Evolutionary conservation across 2,329 filamentous ascomycete species (phyloP), one percentile per base, ranked within the genome.

Genomic region (Fusarium ramigenum): DNA sequence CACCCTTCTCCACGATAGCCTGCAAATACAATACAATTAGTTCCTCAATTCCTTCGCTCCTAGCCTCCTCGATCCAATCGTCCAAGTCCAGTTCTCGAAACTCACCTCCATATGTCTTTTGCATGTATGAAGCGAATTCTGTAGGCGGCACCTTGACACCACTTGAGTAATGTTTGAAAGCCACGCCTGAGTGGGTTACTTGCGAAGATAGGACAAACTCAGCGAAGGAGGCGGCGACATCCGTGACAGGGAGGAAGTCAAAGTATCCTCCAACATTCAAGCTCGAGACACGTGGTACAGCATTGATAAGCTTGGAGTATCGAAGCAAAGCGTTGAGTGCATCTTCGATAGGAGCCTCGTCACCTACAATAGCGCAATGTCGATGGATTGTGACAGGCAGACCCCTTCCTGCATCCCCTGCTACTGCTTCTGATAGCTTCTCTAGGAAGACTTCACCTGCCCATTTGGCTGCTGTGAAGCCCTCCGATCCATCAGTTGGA

Each of bases 401-500:
- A 14, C 2, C 4, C 7, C 3, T 37, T 1, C 2, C 23, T 16
- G 9, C 1, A 12, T 2, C 5, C 9, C 1, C 18, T 14, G 11
- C 15, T 6, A 21, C 7, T 10, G 12, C 40, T 4, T 16, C 9
- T 1, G 39, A 62, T 1, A 62, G 12, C 0, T 25, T 57, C 21
- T 57, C 50, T 1, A 62, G 21, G 11, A 57, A 62, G 1, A 34
- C 23, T 30, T 62, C 59, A 5, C 50, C 50, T 16, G 50, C 21
- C 59, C 59, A 62, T 11, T 62, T 62, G 7, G 59, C 50, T 46
- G 32, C 59, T 12, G 50, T 62, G 16, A 62, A 62, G 2, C 50
- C 59, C 9, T 62, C 59, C 2, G 32, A 32, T 7, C 50, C 59
- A 21, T 62, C 50, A 9, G 14, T 42, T 1, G 32, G 40, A 8